phyloP scores from a whole-genome alignment of 1,284 basidiomycete species.

The Puccinia triticina region DNA sequence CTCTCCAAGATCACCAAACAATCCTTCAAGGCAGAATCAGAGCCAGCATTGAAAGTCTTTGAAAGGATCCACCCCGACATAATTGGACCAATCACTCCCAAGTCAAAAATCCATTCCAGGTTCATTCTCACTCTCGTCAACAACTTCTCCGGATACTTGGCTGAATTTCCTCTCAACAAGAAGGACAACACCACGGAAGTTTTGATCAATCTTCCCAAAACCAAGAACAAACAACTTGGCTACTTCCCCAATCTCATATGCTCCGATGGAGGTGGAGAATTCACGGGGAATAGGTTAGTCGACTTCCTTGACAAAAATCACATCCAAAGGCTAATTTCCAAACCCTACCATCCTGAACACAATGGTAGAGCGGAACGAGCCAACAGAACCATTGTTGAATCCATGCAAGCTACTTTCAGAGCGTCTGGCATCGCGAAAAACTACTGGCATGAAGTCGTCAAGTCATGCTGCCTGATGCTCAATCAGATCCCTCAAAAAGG shows the following conservation, averaged over 20 bases:
- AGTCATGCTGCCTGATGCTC: too few relatives aligned
- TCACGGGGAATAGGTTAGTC: neutral
- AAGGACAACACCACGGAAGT: neutral
- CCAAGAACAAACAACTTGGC: neutral
- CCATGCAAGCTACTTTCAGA: too few relatives aligned
- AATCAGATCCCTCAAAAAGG: neutral
- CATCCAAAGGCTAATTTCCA: neutral
- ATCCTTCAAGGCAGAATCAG: neutral
- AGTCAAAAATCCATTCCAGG: neutral
- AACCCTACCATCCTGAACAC: neutral
- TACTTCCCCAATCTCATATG: neutral
- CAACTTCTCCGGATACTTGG: neutral
- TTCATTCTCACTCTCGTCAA: conserved; percentile 1
- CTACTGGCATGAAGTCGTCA: too few relatives aligned
- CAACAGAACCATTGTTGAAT: too few relatives aligned
- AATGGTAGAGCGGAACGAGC: too few relatives aligned
- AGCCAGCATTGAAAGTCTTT: neutral
- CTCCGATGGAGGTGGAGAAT: neutral
- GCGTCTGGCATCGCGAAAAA: too few relatives aligned
- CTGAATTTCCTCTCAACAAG: neutral
- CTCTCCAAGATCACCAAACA: neutral
- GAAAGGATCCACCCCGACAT: neutral
- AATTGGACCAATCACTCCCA: neutral
- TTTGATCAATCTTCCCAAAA: neutral
- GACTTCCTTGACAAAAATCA: neutral